A percentile compares a stretch with the other conserved stretches of the same genome.
These are phyloP conservation scores for Colletotrichum trifolii DNA, from an alignment of 2,329 filamentous ascomycete species.

Conservation along the genomic window DNA sequence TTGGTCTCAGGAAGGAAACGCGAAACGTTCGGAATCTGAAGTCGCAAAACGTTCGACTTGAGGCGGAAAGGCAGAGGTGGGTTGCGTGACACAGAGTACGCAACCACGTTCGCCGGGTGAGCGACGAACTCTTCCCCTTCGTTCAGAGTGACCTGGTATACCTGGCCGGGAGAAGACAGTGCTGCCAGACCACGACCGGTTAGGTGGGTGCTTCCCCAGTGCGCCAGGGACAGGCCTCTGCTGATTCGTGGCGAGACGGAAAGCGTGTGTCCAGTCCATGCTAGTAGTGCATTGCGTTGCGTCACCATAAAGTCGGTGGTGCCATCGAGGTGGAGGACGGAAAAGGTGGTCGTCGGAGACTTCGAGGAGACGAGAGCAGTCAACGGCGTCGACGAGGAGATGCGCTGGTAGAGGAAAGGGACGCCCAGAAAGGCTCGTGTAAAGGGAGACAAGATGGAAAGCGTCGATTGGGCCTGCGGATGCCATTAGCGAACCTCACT, in stretches of 20 bases:
- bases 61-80: slow-evolving; percentile 88
- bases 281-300: slow-evolving; percentile 88
- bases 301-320: slow-evolving; percentile 95
- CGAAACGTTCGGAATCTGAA: slow-evolving; percentile 81
- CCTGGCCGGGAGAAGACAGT: slow-evolving; percentile 85
- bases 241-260: slow-evolving; percentile 80
- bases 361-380: slow-evolving; percentile 91
- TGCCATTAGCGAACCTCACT: background rate
- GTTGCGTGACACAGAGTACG: slow-evolving; percentile 82
- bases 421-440: slow-evolving; percentile 83
- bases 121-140: slow-evolving; percentile 90
- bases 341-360: slow-evolving; percentile 86
- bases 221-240: slow-evolving; percentile 77
- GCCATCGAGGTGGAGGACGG: slow-evolving; percentile 89
- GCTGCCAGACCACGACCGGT: slow-evolving; percentile 90
- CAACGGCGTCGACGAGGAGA: slow-evolving; percentile 87
- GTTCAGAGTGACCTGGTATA: slow-evolving; percentile 85
- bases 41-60: slow-evolving; percentile 76
- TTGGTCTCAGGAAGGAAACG: slow-evolving; percentile 74
- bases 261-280: slow-evolving; percentile 94
- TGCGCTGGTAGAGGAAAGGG: slow-evolving; percentile 93
- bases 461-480: slow-evolving; percentile 82
- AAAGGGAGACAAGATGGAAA: slow-evolving; percentile 87
- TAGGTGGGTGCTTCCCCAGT: slow-evolving; percentile 92
- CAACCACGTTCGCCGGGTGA: slow-evolving; percentile 91